Evolutionary conservation across 306 rosid genomes (phyloP), one percentile per base, ranked within the genome.

Genomic region (Pyrus betulifolia): DNA sequence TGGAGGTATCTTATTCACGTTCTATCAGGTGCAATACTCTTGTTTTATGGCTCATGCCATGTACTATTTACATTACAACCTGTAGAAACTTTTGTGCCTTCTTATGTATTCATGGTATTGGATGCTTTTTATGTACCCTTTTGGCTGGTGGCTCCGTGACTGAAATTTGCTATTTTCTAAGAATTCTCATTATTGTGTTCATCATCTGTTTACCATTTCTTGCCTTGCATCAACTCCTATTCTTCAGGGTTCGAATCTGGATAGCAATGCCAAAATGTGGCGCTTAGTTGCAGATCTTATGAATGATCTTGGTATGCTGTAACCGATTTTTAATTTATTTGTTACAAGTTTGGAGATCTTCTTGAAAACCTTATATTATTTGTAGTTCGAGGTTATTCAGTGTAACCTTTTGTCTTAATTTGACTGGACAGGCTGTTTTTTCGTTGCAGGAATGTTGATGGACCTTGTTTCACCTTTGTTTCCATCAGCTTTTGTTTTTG

Each of bases 181-280:
- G 74, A 63, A 46, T 78, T 77, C 30, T n/a, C 17, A 57, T 42
- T 79, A 78, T 42, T 28, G 17, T 74, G 28, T 64, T 61, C 67
- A 33, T 61, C 15, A 49, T 28, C 69, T 23, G 71, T 64, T 73
- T 69, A 57, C 31, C 44, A 72, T 33, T 74, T 25, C 69, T 52
- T 51, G 61, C 45, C 49, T 22, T 63, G 27, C 73, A 27, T 71
- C 23, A 73, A 65, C 59, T n/a, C 67, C 44, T 75, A 42, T 69
- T 75, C 61, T 85, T 83, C 87, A 95, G 98, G 98, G 98, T 69
- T 92, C 97, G 51, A 89, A 92, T 82, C 97, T 95, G 76, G 97
- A 95, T 81, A 89, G 91, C 88, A 90, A 95, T 90, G 98, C 98
- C 51, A 95, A 92, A 88, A 92, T 81, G 91, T 92, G 97, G 98